Evolutionary conservation across 345 rosid species (phyloP).

Genomic region (Ailanthus altissimus): DNA sequence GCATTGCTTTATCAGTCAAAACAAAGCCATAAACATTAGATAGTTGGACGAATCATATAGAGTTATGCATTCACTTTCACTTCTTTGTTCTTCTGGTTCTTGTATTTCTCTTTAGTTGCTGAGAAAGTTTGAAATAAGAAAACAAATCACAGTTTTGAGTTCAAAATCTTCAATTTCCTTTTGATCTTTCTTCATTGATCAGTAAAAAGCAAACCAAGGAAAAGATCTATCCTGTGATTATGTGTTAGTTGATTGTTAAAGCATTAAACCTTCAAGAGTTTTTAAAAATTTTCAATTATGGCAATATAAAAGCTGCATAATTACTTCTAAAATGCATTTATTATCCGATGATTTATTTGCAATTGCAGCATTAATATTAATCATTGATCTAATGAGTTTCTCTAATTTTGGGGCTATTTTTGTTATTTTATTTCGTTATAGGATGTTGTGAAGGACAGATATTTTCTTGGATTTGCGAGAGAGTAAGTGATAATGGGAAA

Average conservation of each 20-base stretch:
- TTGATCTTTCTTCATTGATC: background rate
- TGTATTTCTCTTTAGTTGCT: background rate
- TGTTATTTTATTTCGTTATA: background rate
- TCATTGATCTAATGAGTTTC: background rate
- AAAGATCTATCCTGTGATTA: background rate
- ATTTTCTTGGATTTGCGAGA: conserved; percentile 5
- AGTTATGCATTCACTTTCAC: background rate
- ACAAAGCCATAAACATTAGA: background rate
- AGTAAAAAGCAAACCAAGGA: background rate
- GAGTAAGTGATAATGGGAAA: conserved; percentile 24
- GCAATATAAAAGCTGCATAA: background rate
- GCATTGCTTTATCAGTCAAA: background rate
- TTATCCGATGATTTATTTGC: background rate
- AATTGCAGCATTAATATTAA: background rate
- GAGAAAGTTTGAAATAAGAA: background rate
- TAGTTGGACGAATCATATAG: background rate
- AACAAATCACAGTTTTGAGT: background rate
- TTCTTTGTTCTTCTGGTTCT: background rate
- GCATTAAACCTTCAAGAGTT: background rate
- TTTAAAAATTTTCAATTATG: background rate
- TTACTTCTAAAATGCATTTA: background rate
- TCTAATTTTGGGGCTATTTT: background rate
- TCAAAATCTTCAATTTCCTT: conserved; percentile 8
- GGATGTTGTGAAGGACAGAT: background rate
- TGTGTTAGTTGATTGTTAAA: background rate